Evolutionary conservation across 2,329 filamentous ascomycete species (phyloP).

Genomic region (Aspergillus brunneoviolaceus): DNA sequence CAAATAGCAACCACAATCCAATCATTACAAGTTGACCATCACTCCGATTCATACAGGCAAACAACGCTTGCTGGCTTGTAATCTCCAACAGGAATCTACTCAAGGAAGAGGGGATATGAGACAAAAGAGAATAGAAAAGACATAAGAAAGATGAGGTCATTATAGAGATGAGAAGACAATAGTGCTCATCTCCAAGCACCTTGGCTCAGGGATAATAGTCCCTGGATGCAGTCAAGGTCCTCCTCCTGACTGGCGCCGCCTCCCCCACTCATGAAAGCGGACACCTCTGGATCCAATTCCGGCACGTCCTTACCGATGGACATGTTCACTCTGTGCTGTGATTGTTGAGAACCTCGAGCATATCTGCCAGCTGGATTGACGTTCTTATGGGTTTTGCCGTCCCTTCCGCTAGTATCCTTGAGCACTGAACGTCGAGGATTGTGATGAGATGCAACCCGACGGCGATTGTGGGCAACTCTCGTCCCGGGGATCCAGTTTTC

Average conservation of each 20-base stretch:
- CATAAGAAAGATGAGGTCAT: slow-evolving; percentile 24
- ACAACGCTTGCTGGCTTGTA: slow-evolving; percentile 32
- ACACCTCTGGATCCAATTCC: slow-evolving; percentile 63
- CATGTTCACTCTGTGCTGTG: slow-evolving; percentile 24
- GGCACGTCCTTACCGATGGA: slow-evolving; percentile 38
- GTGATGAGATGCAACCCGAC: slow-evolving; percentile 31
- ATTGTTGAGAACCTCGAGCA: slow-evolving; percentile 24
- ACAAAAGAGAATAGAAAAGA: slow-evolving; percentile 26
- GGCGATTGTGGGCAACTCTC: slow-evolving; percentile 40
- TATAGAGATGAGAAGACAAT: slow-evolving; percentile 5
- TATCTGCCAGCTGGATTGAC: slow-evolving; percentile 27
- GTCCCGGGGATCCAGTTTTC: slow-evolving; percentile 75
- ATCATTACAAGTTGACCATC: slow-evolving; percentile 24
- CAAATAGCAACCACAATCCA: slow-evolving; percentile 3
- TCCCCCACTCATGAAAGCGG: slow-evolving; percentile 68
- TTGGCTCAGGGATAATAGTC: slow-evolving; percentile 83
- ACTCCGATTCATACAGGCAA: slow-evolving; percentile 25
- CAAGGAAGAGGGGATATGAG: slow-evolving; percentile 19
- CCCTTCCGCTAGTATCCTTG: slow-evolving; percentile 41
- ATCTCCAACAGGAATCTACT: slow-evolving; percentile 24
- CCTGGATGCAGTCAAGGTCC: slow-evolving; percentile 86
- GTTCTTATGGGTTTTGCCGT: slow-evolving; percentile 26
- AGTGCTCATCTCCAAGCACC: slow-evolving; percentile 74
- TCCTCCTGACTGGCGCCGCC: slow-evolving; percentile 65
- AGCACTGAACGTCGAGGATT: slow-evolving; percentile 42